Evolutionary conservation across 2,329 filamentous ascomycete species (phyloP), one percentile per base, ranked within the genome.

Genomic region (Monosporascus sp.): DNA sequence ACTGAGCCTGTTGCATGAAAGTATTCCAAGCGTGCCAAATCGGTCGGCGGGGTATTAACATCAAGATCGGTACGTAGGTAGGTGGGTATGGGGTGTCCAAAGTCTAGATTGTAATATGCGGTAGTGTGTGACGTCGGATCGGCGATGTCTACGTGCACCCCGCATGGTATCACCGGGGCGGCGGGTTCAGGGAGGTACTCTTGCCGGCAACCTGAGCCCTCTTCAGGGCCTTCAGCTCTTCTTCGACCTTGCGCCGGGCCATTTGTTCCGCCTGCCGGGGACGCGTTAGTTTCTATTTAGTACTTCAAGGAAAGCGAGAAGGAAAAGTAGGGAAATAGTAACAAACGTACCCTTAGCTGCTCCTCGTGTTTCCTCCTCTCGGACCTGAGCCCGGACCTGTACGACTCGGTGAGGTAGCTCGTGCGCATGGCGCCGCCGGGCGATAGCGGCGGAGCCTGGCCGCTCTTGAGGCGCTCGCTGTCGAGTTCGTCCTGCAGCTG

Each of bases 321-420:
- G 8, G n/a, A 34, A 6, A 38, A 27, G 17, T 15, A 8, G 17
- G 7, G 25, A 25, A 41, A 34, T 3, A 38, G 18, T 2, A 17
- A 22, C 24, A 27, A 24, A 65, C 65, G 51, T 65, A 69, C 67
- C 50, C 56, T 68, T 54, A 69, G 49, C 51, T 67, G 66, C 52
- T 69, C 66, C 51, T 68, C 67, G 53, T 67, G 64, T 48, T 68
- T 69, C 65, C 67, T 68, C 51, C 67, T 60, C 55, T 68, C 66
- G 17, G 65, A 60, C 48, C 65, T 61, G 15, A 69, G 56, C 17
- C 65, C 66, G 17, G 59, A 53, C 41, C 66, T 59, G 58, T 68
- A 69, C 7, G 64, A 66, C 36, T 68, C 65, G 41, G 67, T 69
- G 34, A 69, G 54, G 58, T 66, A 66, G 7, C 65, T 63, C 22